Evolutionary conservation across 176 grass and related monocot genomes (phyloP), one percentile per base, ranked within the genome.

Genomic region (Otatea glauca): DNA sequence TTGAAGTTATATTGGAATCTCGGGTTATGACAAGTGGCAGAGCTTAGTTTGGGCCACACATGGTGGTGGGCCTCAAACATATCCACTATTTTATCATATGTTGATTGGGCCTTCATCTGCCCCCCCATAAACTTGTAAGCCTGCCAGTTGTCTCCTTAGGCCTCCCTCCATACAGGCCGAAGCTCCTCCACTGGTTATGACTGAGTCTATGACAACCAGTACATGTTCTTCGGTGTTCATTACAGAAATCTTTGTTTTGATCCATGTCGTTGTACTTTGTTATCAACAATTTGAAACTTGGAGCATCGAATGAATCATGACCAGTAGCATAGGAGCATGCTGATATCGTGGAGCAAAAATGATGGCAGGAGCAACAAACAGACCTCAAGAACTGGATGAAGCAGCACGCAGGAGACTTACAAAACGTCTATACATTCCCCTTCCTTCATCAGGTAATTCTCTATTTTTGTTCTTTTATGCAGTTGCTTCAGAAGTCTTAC

Each of bases 331-430:
- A 81, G 73, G 16, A 41, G 32, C 4, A 54, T 72, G 68, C 73
- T 86, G 61, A 86, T 73, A 34, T 79, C 6, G 12, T 79, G 38
- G 20, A 6, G 10, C 23, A 77, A 59, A 51, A 85, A 89, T 82
- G 62, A 82, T 80, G 68, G 34, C 74, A 97, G 92, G 95, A 84
- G 95, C 95, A 73, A 98, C 95, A 83, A 98, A 98, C 80, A 94
- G 95, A 80, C 95, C 95, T 78, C 95, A 98, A 39, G 95, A 98
- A 84, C 87, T 98, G 87, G 96, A 98, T 88, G 96, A 98, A 91
- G 96, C 96, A 25, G 96, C 96, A 51, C 92, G 96, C 24, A 92
- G 96, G 76, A 88, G 96, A 76, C 83, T 98, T 68, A 92, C 92
- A 59, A 98, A 94, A 84, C 92, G 96, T 39, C 77, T 98, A 71